Evolutionary conservation across 2,329 filamentous ascomycete species (phyloP), one percentile per base, ranked within the genome.

Genomic region (Paraphoma sp.): DNA sequence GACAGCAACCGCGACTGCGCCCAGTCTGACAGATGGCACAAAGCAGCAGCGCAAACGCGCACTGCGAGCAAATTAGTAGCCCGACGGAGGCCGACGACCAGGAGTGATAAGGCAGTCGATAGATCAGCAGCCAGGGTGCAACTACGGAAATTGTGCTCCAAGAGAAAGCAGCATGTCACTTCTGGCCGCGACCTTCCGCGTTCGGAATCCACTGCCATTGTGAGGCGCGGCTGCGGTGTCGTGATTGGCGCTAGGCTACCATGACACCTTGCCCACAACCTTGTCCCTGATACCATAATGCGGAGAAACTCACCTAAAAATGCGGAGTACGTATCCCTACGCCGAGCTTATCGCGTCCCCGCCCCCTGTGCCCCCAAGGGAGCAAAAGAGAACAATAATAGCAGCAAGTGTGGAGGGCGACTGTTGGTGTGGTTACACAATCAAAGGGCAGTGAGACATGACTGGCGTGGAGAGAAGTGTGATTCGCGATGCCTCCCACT

Each of bases 331-430:
- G 49, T 42, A 45, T 49, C 23, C 49, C 45, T 30, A 28, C 23
- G 17, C 12, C 12, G 47, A 31, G 57, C 65, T 69, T 68, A 67
- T 68, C 63, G 61, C 57, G 45, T 45, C 48, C 40, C 48, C 18
- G n/a, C 40, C 45, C 12, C 28, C 29, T 17, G 31, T 16, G 12
- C 14, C 33, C 43, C 50, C 43, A 16, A 28, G 44, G 43, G 9
- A 40, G 33, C 36, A 49, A 53, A 59, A 60, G 60, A 60, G 56
- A 60, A 63, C 62, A 56, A 58, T 18, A 60, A 59, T 56, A 62
- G 54, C 51, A 51, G n/a, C 47, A 49, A n/a, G 28, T 36, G 45
- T 47, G 29, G 38, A 49, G 36, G 23, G 29, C 40, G 52, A 23
- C 11, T 31, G 48, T 18, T 45, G 48, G 54, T 57, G 51, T 57